phyloP scores from a whole-genome alignment of 305 asterid species.

The Salvia sclarea region DNA sequence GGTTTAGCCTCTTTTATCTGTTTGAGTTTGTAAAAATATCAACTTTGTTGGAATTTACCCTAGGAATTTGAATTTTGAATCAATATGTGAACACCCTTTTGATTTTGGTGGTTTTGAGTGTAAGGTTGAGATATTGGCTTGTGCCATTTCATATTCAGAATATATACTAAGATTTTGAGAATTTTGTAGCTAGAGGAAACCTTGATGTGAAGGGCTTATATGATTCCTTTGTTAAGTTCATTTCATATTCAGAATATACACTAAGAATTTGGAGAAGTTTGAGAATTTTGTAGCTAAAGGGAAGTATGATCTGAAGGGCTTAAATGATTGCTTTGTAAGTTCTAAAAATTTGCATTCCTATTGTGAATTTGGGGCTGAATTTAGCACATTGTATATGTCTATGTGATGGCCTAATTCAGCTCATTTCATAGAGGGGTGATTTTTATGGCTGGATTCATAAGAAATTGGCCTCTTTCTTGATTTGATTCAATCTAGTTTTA shows the following conservation, averaged over 20 bases:
- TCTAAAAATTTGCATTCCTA: neutral
- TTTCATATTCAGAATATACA: neutral
- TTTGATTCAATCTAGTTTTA: neutral
- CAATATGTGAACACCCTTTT: neutral
- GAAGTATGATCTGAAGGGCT: neutral
- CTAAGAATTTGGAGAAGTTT: neutral
- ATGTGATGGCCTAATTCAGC: neutral
- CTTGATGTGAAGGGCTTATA: neutral
- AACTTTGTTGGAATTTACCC: neutral
- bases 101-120: neutral
- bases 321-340: neutral
- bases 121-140: neutral
- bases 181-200: neutral
- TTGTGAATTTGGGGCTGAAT: conserved; percentile 5
- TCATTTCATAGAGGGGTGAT: neutral
- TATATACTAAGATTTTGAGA: neutral
- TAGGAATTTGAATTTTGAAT: neutral
- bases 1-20: neutral
- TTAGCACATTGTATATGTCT: neutral
- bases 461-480: neutral
- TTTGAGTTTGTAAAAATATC: neutral
- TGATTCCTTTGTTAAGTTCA: neutral
- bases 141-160: neutral
- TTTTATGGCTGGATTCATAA: neutral
- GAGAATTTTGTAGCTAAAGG: neutral